These are phyloP conservation scores for Candida nemodendra DNA, from an alignment of 805 yeast species.

Conservation along the genomic window DNA sequence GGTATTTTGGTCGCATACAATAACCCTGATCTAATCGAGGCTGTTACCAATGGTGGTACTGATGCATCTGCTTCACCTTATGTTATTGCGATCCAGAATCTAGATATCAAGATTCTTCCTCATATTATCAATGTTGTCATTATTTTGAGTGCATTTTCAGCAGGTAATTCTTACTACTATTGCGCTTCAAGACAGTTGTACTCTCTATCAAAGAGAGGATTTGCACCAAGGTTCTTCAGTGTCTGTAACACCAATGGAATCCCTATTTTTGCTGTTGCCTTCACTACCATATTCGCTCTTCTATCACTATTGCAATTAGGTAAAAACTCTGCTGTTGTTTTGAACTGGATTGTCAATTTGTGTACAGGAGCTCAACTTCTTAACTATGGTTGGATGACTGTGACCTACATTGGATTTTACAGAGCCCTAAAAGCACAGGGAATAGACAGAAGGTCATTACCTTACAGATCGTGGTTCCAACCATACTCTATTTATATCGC, in stretches of 20 bases:
- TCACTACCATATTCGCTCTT: slow-evolving; percentile 57
- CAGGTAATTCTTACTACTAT: slow-evolving; percentile 77
- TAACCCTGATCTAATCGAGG: slow-evolving; percentile 36
- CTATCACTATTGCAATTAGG: slow-evolving; percentile 61
- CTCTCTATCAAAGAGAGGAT: slow-evolving; percentile 65
- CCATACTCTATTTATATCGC: slow-evolving; percentile 38
- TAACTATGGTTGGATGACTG: slow-evolving; percentile 45
- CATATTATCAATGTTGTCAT: slow-evolving; percentile 73
- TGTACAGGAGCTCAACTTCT: slow-evolving; percentile 48
- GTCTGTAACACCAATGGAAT: slow-evolving; percentile 65
- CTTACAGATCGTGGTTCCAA: slow-evolving; percentile 43
- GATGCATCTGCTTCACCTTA: slow-evolving; percentile 79
- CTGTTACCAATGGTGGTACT: slow-evolving; percentile 55
- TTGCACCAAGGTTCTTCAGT: slow-evolving; percentile 66
- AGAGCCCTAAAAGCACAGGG: slow-evolving; percentile 41
- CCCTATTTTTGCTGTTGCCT: slow-evolving; percentile 57
- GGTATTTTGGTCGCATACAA: slow-evolving; percentile 38
- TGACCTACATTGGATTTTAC: slow-evolving; percentile 43
- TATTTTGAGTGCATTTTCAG: slow-evolving; percentile 70
- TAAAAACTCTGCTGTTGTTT: slow-evolving; percentile 32
- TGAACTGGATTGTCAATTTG: slow-evolving; percentile 45
- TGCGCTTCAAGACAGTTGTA: slow-evolving; percentile 63
- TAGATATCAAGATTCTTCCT: slow-evolving; percentile 65
- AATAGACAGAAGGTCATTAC: slow-evolving; percentile 37
- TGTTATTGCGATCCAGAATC: slow-evolving; percentile 69